Conservation (phyloP, 2,329 filamentous ascomycete genomes). For the Helicocarpus griseus region DNA sequence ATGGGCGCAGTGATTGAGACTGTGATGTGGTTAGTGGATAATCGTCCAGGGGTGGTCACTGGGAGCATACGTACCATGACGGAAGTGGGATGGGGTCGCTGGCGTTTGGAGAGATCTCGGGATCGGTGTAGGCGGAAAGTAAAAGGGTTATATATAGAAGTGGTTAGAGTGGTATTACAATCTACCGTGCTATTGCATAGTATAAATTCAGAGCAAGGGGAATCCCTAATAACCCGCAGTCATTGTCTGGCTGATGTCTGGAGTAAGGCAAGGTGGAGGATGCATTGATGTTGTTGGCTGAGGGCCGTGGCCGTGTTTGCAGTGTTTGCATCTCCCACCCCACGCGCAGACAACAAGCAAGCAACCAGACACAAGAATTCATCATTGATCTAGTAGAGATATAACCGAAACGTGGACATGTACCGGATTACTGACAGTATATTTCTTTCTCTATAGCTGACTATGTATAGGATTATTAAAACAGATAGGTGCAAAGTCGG, state of each 20-base stretch:
- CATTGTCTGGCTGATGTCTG: constrained; percentile 5
- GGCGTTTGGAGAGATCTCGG: neutral
- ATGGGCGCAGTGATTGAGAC: constrained; percentile 96
- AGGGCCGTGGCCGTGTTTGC: constrained; percentile 17
- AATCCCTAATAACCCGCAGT: neutral
- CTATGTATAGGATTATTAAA: neutral
- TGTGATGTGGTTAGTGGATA: constrained; percentile 23
- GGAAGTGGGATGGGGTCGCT: neutral
- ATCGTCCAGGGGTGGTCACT: neutral
- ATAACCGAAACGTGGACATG: too few relatives aligned
- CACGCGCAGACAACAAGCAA: too few relatives aligned
- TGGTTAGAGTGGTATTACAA: neutral
- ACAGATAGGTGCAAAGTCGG: neutral
- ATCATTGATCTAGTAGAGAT: too few relatives aligned
- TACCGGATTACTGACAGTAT: too few relatives aligned
- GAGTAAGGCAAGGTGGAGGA: too few relatives aligned
- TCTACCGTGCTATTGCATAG: neutral
- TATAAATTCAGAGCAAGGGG: neutral
- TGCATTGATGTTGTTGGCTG: constrained; percentile 7
- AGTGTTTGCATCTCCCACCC: constrained; percentile 24
- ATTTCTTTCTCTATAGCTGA: neutral
- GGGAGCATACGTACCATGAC: constrained; percentile 12
- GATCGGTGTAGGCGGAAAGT: neutral
- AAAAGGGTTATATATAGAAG: neutral
- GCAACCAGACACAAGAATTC: too few relatives aligned